phyloP scores from a whole-genome alignment of 176 grass and related monocot species.

The Guadua angustifolia region DNA sequence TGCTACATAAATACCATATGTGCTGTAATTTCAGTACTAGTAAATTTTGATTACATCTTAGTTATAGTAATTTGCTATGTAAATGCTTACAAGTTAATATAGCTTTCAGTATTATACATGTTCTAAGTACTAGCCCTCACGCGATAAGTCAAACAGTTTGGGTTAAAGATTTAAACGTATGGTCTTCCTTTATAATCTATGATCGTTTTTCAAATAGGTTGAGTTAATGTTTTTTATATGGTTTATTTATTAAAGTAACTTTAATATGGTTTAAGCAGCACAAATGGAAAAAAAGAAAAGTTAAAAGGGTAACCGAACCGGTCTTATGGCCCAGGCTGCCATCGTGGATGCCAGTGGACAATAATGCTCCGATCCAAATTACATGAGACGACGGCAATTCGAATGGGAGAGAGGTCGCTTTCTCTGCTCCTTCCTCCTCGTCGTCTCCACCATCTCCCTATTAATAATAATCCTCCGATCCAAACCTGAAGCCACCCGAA shows the following conservation, averaged over 20 bases:
- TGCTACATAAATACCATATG: too few relatives aligned
- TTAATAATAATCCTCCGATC: slow-evolving; percentile 25
- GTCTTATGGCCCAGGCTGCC: too few relatives aligned
- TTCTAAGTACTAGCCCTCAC: neutral
- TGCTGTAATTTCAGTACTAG: too few relatives aligned
- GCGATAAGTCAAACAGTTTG: neutral
- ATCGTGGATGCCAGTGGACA: neutral
- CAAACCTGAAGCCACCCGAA: neutral
- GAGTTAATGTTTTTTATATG: neutral
- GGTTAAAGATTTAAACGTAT: neutral
- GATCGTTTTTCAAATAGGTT: neutral
- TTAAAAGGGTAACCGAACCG: neutral
- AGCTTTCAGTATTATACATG: neutral
- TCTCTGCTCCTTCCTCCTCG: slow-evolving; percentile 4
- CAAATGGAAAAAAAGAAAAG: neutral
- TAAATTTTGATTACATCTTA: too few relatives aligned
- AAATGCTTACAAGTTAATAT: neutral
- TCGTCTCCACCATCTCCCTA: slow-evolving; percentile 17
- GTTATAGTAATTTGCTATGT: neutral
- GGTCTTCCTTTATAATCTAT: neutral
- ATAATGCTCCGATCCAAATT: too few relatives aligned
- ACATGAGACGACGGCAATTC: too few relatives aligned
- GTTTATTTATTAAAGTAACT: neutral
- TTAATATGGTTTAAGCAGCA: neutral
- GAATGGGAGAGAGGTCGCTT: slow-evolving; percentile 13